Conservation (phyloP, 148 eudicot species). For the Vaccinium vitisidaea region DNA sequence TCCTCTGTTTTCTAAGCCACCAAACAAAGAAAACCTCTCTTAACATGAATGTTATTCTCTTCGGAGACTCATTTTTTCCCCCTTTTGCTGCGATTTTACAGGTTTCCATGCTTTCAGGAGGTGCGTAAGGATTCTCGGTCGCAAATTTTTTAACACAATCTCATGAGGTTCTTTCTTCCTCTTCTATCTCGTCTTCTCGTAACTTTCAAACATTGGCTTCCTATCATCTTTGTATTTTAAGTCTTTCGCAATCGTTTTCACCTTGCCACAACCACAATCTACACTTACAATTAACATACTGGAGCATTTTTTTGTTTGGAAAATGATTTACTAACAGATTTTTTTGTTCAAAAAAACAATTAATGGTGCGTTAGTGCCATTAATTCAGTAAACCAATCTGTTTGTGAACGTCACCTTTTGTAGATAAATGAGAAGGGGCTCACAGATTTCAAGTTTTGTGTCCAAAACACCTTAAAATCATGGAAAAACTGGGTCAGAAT, state of each 20-base stretch:
- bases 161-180: background rate
- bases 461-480: background rate
- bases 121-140: background rate
- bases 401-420: too few relatives aligned
- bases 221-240: background rate
- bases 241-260: background rate
- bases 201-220: background rate
- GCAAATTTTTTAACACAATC: background rate
- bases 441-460: too few relatives aligned
- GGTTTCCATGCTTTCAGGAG: background rate
- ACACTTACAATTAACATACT: background rate
- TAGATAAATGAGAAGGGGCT: too few relatives aligned
- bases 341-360: background rate
- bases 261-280: background rate
- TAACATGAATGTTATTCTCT: background rate
- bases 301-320: background rate
- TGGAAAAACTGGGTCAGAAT: background rate
- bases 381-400: too few relatives aligned
- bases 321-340: background rate
- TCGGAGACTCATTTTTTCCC: background rate
- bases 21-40: background rate
- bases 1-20: constrained; percentile 19
- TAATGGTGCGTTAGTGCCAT: background rate
- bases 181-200: background rate
- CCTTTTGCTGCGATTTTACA: background rate